These are phyloP conservation scores for Acacia acuminata DNA, from an alignment of 306 rosid genomes.

Conservation along the genomic window DNA sequence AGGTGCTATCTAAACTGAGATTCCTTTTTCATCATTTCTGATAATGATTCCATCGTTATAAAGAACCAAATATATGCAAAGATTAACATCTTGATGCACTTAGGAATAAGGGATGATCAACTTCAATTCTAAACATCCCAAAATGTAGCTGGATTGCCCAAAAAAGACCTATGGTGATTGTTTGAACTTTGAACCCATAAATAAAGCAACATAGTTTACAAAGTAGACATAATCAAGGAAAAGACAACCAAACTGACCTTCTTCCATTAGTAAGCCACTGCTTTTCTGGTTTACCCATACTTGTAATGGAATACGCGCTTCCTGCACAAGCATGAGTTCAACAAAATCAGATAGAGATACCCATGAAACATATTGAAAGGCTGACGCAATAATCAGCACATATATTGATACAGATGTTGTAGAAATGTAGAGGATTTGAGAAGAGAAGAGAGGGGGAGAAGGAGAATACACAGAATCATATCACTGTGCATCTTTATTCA, in stretches of 20 bases:
- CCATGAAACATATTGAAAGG: neutral
- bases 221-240: neutral
- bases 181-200: neutral
- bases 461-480: too few relatives aligned
- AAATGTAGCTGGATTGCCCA: neutral
- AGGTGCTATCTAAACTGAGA: neutral
- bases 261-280: slow-evolving; percentile 66
- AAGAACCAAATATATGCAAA: neutral
- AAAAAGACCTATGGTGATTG: neutral
- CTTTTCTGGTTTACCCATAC: slow-evolving; percentile 90
- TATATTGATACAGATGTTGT: too few relatives aligned
- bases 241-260: slow-evolving; percentile 55
- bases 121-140: neutral
- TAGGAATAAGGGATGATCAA: neutral
- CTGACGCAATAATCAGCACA: neutral
- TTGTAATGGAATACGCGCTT: slow-evolving; percentile 86
- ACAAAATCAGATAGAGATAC: slow-evolving; percentile 10
- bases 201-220: neutral
- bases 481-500: too few relatives aligned
- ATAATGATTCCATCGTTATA: neutral
- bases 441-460: too few relatives aligned
- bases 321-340: slow-evolving; percentile 56
- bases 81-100: neutral
- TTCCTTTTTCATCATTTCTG: neutral
- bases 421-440: too few relatives aligned